A percentile compares a stretch with the other conserved stretches of the same genome.
Evolutionary conservation across 2,329 filamentous ascomycete genomes (phyloP).

Genomic region (Hypoxylon sp.): DNA sequence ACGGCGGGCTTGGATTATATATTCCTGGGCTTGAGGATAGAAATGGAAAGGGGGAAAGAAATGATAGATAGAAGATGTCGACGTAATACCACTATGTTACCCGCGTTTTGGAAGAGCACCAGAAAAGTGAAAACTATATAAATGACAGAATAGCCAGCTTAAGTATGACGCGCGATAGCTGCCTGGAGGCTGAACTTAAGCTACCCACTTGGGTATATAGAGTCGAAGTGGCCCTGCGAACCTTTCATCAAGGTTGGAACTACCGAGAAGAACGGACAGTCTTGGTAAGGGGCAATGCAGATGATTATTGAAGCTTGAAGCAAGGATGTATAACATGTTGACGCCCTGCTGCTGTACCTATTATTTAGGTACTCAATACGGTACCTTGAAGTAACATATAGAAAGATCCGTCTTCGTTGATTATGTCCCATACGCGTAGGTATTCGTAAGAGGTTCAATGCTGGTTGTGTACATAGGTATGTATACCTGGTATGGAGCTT

Average conservation of each 20-base stretch:
- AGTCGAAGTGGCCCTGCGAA: neutral
- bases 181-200: constrained; percentile 25
- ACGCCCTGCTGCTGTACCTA: neutral
- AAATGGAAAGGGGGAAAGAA: neutral
- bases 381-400: neutral
- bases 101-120: neutral
- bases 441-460: too few species aligned
- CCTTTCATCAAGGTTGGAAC: constrained; percentile 11
- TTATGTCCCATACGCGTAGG: neutral
- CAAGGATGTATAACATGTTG: neutral
- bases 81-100: neutral
- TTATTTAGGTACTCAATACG: neutral
- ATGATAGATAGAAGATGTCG: constrained; percentile 5
- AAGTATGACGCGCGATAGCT: constrained; percentile 10
- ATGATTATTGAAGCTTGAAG: constrained; percentile 14
- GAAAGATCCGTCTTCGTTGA: neutral
- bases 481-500: neutral
- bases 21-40: constrained; percentile 1
- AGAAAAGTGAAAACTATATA: constrained; percentile 3
- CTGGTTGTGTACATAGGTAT: neutral
- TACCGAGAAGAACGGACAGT: constrained; percentile 6
- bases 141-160: constrained; percentile 1
- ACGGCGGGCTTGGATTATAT: constrained; percentile 7
- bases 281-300: constrained; percentile 28
- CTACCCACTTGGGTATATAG: neutral